These are phyloP conservation scores for Selaginella moellendorffii DNA, from an alignment of 75 land plant species.

Conservation along the genomic window DNA sequence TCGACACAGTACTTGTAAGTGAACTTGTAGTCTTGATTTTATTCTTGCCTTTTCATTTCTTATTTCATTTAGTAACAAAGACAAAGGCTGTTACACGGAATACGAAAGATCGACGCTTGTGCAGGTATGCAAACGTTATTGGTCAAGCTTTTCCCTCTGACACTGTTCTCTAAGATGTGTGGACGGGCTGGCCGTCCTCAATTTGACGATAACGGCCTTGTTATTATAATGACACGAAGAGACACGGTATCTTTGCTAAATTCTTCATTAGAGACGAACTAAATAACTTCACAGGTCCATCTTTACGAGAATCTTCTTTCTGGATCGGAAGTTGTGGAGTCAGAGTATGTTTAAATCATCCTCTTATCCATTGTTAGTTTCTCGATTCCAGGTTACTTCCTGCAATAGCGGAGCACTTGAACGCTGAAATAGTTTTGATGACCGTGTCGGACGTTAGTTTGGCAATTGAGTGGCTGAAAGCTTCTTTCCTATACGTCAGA, in stretches of 20 bases:
- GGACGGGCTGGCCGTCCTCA: constrained; percentile 99
- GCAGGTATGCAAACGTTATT: constrained; percentile 49
- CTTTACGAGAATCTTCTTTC: constrained; percentile 87
- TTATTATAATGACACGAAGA: constrained; percentile 87
- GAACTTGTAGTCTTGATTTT: neutral
- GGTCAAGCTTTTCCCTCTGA: no score
- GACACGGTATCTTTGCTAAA: constrained; percentile 49
- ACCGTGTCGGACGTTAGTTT: constrained; percentile 69
- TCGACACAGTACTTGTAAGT: constrained; percentile 94
- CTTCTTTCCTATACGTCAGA: constrained; percentile 89
- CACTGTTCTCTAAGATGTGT: constrained; percentile 96
- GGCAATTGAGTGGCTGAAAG: constrained; percentile 97
- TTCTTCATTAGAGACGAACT: neutral
- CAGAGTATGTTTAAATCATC: constrained; percentile 34
- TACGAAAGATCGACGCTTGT: constrained; percentile 81
- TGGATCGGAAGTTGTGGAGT: constrained; percentile 97
- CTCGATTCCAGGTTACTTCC: constrained; percentile 66
- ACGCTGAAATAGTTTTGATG: constrained; percentile 92
- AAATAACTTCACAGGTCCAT: constrained; percentile 48
- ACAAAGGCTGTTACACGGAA: constrained; percentile 80
- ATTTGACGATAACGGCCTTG: constrained; percentile 86
- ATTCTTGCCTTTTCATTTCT: constrained; percentile 9
- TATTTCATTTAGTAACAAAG: constrained; percentile 56
- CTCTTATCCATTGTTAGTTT: neutral
- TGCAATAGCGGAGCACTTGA: constrained; percentile 78